These are phyloP conservation scores for Mortierella claussenii DNA, from an alignment of 192 early-diverging fungal species.

Conservation along the genomic window DNA sequence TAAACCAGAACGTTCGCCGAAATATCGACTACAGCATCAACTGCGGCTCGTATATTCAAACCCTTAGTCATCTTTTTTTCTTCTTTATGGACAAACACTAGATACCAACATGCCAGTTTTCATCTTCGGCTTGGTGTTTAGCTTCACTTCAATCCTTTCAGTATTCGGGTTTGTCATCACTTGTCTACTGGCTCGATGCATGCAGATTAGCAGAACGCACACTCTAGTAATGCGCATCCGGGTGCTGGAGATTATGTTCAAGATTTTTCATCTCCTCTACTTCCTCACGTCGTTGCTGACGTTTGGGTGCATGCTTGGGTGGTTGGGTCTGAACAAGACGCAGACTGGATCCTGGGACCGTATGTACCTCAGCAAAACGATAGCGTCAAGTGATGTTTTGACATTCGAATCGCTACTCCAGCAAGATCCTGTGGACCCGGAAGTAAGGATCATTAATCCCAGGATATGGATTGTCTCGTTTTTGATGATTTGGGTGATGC, in stretches of 20 bases:
- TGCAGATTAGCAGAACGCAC: not conserved
- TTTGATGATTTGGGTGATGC: not conserved
- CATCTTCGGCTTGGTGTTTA: conserved; percentile 4
- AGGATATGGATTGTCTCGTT: conserved; percentile 20
- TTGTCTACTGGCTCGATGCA: not conserved
- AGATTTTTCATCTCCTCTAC: conserved; percentile 7
- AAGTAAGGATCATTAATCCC: conserved; percentile 18
- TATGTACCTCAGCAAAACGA: conserved; percentile 13
- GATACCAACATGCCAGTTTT: conserved; percentile 11
- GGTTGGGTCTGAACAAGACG: conserved; percentile 27
- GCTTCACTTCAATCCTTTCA: not conserved
- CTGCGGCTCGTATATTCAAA: too few relatives aligned
- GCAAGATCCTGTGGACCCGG: not conserved
- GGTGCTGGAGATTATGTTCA: conserved; percentile 2
- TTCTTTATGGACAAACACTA: not conserved
- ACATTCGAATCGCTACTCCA: conserved; percentile 23
- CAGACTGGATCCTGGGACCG: conserved; percentile 26
- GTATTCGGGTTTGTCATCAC: conserved; percentile 7
- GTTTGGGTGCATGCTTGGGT: conserved; percentile 13
- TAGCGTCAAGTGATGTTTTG: too few relatives aligned
- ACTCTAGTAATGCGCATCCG: not conserved
- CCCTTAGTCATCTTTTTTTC: not conserved
- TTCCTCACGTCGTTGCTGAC: not conserved
- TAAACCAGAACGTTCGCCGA: not conserved
- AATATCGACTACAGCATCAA: too few relatives aligned